Evolutionary conservation across 768 basidiomycete genomes (phyloP), one percentile per base, ranked within the genome.

Genomic region (Sarcodon aspratus): DNA sequence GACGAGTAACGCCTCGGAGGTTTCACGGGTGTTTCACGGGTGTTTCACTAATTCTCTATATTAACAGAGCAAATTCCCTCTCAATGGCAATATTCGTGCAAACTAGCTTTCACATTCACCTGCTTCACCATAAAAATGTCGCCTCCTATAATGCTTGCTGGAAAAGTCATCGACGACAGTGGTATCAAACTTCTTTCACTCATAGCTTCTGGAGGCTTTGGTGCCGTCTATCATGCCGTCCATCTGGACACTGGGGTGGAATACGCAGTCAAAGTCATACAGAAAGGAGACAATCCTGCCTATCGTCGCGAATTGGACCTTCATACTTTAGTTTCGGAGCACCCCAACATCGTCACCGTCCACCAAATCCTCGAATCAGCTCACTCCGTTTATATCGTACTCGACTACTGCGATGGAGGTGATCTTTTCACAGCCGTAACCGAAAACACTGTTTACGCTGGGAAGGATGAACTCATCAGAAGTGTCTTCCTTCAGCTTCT

Each of bases 341-440:
- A 42, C 40, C 34, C 33, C 36, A 36, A 46, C 33, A 18, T 46
- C 9, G 17, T 17, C 45, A n/a, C 17, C 15, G 45, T 17, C 44
- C 44, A 47, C 46, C 31, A 33, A 21, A 17, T 9, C 27, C 3
- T 47, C 46, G 27, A 47, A 34, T 18, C 13, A 18, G 4, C 18
- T 38, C 37, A 38, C 37, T 6, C 4, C 13, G 37, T 13, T 38
- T 69, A 63, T 55, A 61, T 74, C 45, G 60, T 57, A 33, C 18
- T 56, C 10, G 51, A 56, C 13, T 45, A 74, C 33, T 76, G 72
- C 52, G 45, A 62, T 11, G 76, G 75, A 44, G 82, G 85, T 3
- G 86, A 91, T 61, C 63, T 92, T 44, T 86, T 84, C 57, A 70
- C 64, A 48, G 79, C 78, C n/a, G 84, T 89, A 63, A 82, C 78